phyloP scores from a whole-genome alignment of 2,329 filamentous ascomycete species.

The Colletotrichum karsti region DNA sequence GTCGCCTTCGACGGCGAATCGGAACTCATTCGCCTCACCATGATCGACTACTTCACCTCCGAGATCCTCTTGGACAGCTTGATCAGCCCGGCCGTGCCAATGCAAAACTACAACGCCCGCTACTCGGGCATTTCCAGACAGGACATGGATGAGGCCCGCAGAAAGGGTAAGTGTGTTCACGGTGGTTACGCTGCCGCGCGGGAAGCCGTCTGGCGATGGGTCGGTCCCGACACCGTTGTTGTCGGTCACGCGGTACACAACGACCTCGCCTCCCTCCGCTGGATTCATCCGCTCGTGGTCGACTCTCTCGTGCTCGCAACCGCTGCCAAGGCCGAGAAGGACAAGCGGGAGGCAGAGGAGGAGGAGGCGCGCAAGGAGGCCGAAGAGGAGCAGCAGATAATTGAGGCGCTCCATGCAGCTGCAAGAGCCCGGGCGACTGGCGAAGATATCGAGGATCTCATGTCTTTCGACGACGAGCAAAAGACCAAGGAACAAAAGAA shows the following conservation, averaged over 20 bases:
- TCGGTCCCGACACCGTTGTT: slow-evolving; percentile 56
- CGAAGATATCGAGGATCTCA: slow-evolving; percentile 1
- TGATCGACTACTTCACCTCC: slow-evolving; percentile 60
- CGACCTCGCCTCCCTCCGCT: slow-evolving; percentile 55
- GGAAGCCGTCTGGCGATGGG: slow-evolving; percentile 49
- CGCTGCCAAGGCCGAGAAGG: slow-evolving; percentile 13
- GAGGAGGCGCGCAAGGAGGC: slow-evolving; percentile 22
- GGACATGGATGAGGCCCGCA: slow-evolving; percentile 46
- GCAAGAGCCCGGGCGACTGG: background rate
- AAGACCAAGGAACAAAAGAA: slow-evolving; percentile 5
- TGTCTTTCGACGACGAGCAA: slow-evolving; percentile 6
- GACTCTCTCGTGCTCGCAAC: slow-evolving; percentile 52
- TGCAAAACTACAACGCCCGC: slow-evolving; percentile 58
- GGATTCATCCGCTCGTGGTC: slow-evolving; percentile 53
- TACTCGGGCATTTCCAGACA: slow-evolving; percentile 56
- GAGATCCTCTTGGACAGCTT: slow-evolving; percentile 58
- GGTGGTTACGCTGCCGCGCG: slow-evolving; percentile 52
- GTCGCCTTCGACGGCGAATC: slow-evolving; percentile 49
- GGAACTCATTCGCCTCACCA: slow-evolving; percentile 60
- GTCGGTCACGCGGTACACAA: slow-evolving; percentile 53
- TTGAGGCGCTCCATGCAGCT: background rate
- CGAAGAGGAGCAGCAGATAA: background rate
- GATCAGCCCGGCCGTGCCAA: slow-evolving; percentile 54
- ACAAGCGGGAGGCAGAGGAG: slow-evolving; percentile 26
- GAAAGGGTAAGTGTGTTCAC: slow-evolving; percentile 41